Base-by-base conservation (phyloP, 495 filamentous ascomycete genomes). In the Amphirosellinia nigrospora region DNA sequence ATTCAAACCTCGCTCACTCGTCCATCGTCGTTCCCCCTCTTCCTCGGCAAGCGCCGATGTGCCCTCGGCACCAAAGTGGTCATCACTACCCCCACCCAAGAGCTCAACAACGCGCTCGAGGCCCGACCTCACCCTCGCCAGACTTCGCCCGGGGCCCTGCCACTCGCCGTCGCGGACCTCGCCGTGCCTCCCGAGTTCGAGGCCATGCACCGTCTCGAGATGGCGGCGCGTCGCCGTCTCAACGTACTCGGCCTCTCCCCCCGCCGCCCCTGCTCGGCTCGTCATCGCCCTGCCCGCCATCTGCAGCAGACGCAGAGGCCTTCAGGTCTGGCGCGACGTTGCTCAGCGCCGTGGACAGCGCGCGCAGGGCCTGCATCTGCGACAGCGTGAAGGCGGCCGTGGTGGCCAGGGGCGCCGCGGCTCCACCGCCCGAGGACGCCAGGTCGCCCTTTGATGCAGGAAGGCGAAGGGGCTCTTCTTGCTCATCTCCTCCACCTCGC, bases 321-420 rank as follows among this genome's bases (percentile, higher is more conserved):
- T 80, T 82, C 34, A 94, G 74, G 4, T 84, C 82, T 2, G 86
- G 82, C 75, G 90, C 73, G 70, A 89, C 86, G 0, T 87, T 88
- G 23, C 89, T 83, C 64, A 99, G 79, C 28, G 87, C 82, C 3
- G 84, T 81, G 0, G 93, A 84, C 4, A 94, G 82, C 4, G 86
- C 81, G 63, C 93, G 88, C 34, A 99, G 84, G 0, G 91, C 88
- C 13, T 92, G 91, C 13, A 98, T 84, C 79, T 99, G 96, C 0
- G 90, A 91, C 21, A 93, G 80, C 4, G 91, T 89, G 76, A 97
- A 98, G 3, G 87, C 88, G 0, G 94, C 89, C 6, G 93, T 91
- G 0, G 92, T 94, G 16, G 89, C 90, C 0, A 96, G 79, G 9
- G 89, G 82, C 62, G 85, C 77, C 66, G 85, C 76, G 45, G 79